A percentile compares a stretch with the other conserved stretches of the same genome.
Evolutionary conservation across 2,329 filamentous ascomycete genomes (phyloP).

Genomic region (Fusarium phyllophilum): DNA sequence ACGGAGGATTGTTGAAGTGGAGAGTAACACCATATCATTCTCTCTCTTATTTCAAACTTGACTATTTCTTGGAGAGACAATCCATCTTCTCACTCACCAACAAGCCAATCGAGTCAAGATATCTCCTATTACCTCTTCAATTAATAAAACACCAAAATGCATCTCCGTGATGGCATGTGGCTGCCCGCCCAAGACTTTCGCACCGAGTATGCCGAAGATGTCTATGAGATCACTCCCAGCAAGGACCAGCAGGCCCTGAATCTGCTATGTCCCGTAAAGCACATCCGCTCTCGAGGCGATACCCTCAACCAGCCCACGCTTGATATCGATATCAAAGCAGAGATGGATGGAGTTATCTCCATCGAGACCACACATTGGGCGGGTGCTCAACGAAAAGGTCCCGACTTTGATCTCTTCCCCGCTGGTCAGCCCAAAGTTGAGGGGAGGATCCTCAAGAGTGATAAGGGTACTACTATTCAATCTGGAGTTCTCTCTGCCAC

Average conservation of each 20-base stretch:
- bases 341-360: conserved; percentile 54
- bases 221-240: conserved; percentile 60
- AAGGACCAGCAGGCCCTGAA: conserved; percentile 59
- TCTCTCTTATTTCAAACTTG: conserved; percentile 7
- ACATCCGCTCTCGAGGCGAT: conserved; percentile 64
- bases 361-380: conserved; percentile 54
- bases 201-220: conserved; percentile 73
- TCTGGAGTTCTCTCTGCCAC: conserved; percentile 51
- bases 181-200: conserved; percentile 68
- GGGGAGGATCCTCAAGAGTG: conserved; percentile 44
- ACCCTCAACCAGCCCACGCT: conserved; percentile 66
- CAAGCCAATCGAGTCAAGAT: conserved; percentile 12
- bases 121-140: neutral
- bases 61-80: conserved; percentile 6
- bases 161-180: conserved; percentile 65
- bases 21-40: conserved; percentile 18
- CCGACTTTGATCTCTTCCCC: conserved; percentile 54
- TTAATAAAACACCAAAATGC: conserved; percentile 39
- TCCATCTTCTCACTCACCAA: neutral
- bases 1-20: conserved; percentile 20
- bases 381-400: conserved; percentile 50
- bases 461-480: conserved; percentile 50
- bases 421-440: conserved; percentile 47
- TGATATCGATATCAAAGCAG: conserved; percentile 52
- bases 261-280: conserved; percentile 65